Percentiles rank a stretch among this genome's conserved stretches.
Conservation (phyloP, 345 rosid genomes). For the Salix brachista region DNA sequence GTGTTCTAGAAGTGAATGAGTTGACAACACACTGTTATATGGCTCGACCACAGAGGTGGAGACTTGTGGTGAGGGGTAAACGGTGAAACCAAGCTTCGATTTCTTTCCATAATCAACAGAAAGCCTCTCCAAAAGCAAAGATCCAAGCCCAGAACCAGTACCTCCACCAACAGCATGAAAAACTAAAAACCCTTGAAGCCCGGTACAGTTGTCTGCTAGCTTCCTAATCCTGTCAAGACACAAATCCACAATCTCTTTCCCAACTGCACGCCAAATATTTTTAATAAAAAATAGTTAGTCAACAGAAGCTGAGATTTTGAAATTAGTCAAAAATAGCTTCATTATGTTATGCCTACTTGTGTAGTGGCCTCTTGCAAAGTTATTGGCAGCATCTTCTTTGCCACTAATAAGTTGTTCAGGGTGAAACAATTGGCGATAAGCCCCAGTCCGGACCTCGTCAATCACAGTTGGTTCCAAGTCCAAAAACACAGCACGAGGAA, state of each 20-base stretch:
- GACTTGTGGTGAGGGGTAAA: slow-evolving; percentile 17
- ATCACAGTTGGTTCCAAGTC: slow-evolving; percentile 16
- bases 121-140: slow-evolving; percentile 15
- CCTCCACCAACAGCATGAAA: slow-evolving; percentile 19
- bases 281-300: neutral
- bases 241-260: slow-evolving; percentile 21
- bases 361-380: slow-evolving; percentile 19
- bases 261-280: neutral
- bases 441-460: slow-evolving; percentile 14
- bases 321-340: neutral
- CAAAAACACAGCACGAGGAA: slow-evolving; percentile 10
- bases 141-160: slow-evolving; percentile 19
- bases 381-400: slow-evolving; percentile 17
- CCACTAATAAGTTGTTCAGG: slow-evolving; percentile 15
- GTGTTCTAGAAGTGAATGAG: slow-evolving; percentile 17
- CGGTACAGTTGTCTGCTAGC: slow-evolving; percentile 17
- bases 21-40: slow-evolving; percentile 16
- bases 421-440: slow-evolving; percentile 11
- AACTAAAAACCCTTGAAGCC: slow-evolving; percentile 15
- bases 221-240: slow-evolving; percentile 17
- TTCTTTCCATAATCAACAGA: slow-evolving; percentile 16
- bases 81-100: slow-evolving; percentile 15
- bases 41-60: slow-evolving; percentile 20
- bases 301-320: neutral
- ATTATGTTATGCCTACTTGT: neutral